Conservation (phyloP, 2,329 filamentous ascomycete genomes). For the Trichoderma brevicompactum region DNA sequence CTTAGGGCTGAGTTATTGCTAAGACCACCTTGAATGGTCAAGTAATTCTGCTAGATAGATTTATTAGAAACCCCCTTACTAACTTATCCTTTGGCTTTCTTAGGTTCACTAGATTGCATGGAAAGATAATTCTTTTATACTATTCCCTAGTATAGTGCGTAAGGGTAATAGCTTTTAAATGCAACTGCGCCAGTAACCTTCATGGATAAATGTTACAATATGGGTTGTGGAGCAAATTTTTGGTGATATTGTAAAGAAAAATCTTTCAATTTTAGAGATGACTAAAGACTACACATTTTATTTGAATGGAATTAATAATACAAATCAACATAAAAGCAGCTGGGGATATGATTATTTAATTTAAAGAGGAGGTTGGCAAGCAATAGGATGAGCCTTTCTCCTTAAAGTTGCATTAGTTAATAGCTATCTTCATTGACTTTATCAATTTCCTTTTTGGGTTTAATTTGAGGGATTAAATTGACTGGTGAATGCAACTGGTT, state of each 20-base stretch:
- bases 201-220: conserved; percentile 8
- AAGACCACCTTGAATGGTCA: too few relatives aligned
- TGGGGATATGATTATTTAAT: conserved; percentile 21
- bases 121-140: conserved; percentile 32
- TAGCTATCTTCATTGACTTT: too few relatives aligned
- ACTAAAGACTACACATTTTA: conserved; percentile 28
- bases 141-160: conserved; percentile 28
- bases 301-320: conserved; percentile 30
- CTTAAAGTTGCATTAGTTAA: not conserved
- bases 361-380: conserved; percentile 27
- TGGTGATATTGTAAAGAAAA: conserved; percentile 23
- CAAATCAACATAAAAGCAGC: conserved; percentile 25
- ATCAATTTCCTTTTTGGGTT: too few relatives aligned
- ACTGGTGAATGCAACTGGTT: too few relatives aligned
- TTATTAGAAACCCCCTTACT: too few relatives aligned
- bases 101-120: conserved; percentile 30
- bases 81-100: not conserved
- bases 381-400: conserved; percentile 31
- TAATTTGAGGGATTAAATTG: too few relatives aligned
- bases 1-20: too few relatives aligned
- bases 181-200: conserved; percentile 7
- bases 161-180: conserved; percentile 11
- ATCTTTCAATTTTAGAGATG: conserved; percentile 14
- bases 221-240: conserved; percentile 27
- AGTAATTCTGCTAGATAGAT: too few relatives aligned